Evolutionary conservation across 768 basidiomycete genomes (phyloP).

Genomic region (Scleroderma bovista): DNA sequence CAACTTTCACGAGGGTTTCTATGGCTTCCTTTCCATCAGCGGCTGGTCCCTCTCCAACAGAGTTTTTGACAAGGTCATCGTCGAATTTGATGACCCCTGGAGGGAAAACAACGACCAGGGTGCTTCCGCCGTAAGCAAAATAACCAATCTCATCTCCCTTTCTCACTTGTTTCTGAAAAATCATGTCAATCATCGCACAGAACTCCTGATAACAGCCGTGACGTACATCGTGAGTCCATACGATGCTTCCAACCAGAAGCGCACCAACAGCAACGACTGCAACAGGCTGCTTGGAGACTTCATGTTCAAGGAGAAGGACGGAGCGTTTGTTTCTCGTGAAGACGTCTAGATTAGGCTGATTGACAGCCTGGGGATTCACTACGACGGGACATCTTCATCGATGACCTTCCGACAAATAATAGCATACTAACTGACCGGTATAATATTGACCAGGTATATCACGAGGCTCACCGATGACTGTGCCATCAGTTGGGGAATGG

Average conservation of each 20-base stretch:
- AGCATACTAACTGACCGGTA: conserved; percentile 37
- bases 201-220: not conserved
- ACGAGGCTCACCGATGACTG: conserved; percentile 34
- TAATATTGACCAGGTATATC: conserved; percentile 56
- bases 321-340: conserved; percentile 61
- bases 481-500: conserved; percentile 63
- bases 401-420: not conserved
- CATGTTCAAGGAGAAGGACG: conserved; percentile 47
- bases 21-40: conserved; percentile 28
- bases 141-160: conserved; percentile 65
- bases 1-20: conserved; percentile 62
- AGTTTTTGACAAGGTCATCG: conserved; percentile 53
- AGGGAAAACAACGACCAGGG: conserved; percentile 57
- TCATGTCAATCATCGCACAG: not conserved
- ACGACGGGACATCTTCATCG: not conserved
- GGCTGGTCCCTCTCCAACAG: conserved; percentile 21
- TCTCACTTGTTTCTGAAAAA: conserved; percentile 37
- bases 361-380: conserved; percentile 79
- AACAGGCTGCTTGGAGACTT: conserved; percentile 40
- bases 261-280: conserved; percentile 77
- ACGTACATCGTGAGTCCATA: conserved; percentile 44
- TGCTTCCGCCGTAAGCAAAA: conserved; percentile 78
- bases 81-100: conserved; percentile 51
- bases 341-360: conserved; percentile 58
- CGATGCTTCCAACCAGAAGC: conserved; percentile 73